Base-by-base conservation (phyloP, 192 early-diverging fungal genomes). In the Coemansia sp. region DNA sequence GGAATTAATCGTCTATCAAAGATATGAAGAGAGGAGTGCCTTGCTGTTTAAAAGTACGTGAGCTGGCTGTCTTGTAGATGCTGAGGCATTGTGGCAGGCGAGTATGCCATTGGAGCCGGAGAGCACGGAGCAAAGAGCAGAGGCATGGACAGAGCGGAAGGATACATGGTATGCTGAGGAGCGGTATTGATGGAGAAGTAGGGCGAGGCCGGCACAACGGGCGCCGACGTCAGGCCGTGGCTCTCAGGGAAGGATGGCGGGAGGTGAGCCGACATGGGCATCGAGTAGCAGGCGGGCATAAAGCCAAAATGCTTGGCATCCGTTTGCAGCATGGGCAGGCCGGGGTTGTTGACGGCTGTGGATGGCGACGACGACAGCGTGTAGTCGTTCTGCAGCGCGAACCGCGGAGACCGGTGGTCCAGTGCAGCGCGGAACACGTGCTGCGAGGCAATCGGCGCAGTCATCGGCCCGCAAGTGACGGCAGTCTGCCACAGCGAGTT, bases 41-140 rank as follows among this genome's bases (percentile, higher is more conserved):
- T 5, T n/a, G 14, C 27, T 32, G 12, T 2, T 54, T 32, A 54
- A 12, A 22, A 58, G 56, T 66, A 56, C 22, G 12, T 29, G 24
- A 32, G 17, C n/a, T 41, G 53, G 27, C 27, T 35, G 56, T 36
- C 54, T 36, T 58, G 56, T 12, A 54, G 36, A 11, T 64, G 54
- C 12, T 20, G 35, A 15, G 35, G 59, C 38, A 15, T 43, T 22
- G 41, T 2, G 0, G 65, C 58, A 12, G 65, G 27, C 42, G 59
- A 51, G 47, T 51, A 35, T 17, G 56, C 42, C 20, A 59, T 38
- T 24, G 56, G 15, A 11, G 49, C 45, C 19, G 77, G 76, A 19
- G 71, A 59, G 71, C 76, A 79, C 25, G 76, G 76, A 20, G 76
- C 76, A 49, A 79, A 56, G 36, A 79, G 60, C 43, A 79, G 32